Evolutionary conservation across 2,329 filamentous ascomycete genomes (phyloP), one percentile per base, ranked within the genome.

Genomic region (Coleophoma crateriformis): DNA sequence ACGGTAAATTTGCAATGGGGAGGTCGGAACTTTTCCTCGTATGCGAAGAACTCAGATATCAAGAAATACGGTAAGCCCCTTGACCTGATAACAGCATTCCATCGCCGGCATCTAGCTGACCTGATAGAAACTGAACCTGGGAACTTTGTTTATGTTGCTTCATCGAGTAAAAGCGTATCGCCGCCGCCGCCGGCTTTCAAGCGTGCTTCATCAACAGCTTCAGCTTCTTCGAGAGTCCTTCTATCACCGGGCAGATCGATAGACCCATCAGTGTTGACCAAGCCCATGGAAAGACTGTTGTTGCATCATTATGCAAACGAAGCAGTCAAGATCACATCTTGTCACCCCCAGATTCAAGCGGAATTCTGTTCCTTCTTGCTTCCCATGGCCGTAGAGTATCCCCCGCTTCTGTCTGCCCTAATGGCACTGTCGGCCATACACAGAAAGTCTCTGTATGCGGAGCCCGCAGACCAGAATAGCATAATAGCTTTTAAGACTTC

Each of bases 291-390:
- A 27, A 44, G 41, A 27, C 20, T 44, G n/a, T 44, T 44, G 20
- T 27, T 44, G 8, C 41, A 44, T 32, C 41, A 44, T n/a, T 44
- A 44, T 33, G 41, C 41, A 13, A 22, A 44, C 4, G 41, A 44
- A 33, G 41, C 41, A 22, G 27, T 44, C 41, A 44, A 44, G 27
- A 44, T 44, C 19, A 44, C 41, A 3, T 44, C 41, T 32, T 44
- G 41, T 32, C 41, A 44, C 12, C 41, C 41, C 27, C 41, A 44
- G 20, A 70, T 70, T 64, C 68, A 69, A 45, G 60, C 62, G 32
- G 66, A 70, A 49, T 69, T 71, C 47, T 70, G 67, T 55, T 60
- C 62, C 19, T 67, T 69, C 65, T 61, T 71, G n/a, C 61, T 71
- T 15, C 69, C 69, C 1, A 71, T 71, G 67, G 69, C 68, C 17